Evolutionary conservation across 2,329 filamentous ascomycete genomes (phyloP), one percentile per base, ranked within the genome.

Genomic region (Aspergillus japonicus): DNA sequence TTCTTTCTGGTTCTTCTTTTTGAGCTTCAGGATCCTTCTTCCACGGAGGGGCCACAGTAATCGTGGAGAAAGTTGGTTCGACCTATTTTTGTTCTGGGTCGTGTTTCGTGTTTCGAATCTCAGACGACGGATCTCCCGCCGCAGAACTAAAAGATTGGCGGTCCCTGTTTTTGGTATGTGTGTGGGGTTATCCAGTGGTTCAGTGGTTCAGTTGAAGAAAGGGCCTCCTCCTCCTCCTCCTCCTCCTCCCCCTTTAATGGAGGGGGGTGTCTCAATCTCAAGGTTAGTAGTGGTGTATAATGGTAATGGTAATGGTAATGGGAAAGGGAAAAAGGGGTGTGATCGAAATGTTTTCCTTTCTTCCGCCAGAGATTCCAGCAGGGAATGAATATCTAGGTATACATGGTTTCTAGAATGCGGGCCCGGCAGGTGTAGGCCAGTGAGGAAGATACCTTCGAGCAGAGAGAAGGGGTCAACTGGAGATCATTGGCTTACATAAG

Each of bases 121-220:
- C 53, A 55, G 53, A 55, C 53, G 53, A 26, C 53, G 53, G 53
- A 48, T 55, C 53, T 33, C 29, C 16, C 42, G 53, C 53, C 23
- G 53, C 47, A 31, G 24, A 31, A 44, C 53, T 23, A 23, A 55
- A 55, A 55, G 21, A 47, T 55, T 44, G 16, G 39, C 26, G 44
- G 53, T 47, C 53, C 53, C 53, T 55, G 53, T 44, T 44, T 44
- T 44, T 8, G 39, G 21, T 33, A 42, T 44, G 26, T 55, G 53
- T 48, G 53, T 44, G 53, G 51, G 16, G 26, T 29, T 5, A 5
- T 26, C 6, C 26, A 26, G 26, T 26, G 24, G 24, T 26, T 26
- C 24, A 26, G 24, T 26, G 26, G 26, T 29, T 29, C 26, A 29
- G 7, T 29, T 29, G 26, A 16, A 44, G 39, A 44, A 16, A 44